Evolutionary conservation across 768 basidiomycete genomes (phyloP), one percentile per base, ranked within the genome.

Genomic region (Naganishia antarctica): DNA sequence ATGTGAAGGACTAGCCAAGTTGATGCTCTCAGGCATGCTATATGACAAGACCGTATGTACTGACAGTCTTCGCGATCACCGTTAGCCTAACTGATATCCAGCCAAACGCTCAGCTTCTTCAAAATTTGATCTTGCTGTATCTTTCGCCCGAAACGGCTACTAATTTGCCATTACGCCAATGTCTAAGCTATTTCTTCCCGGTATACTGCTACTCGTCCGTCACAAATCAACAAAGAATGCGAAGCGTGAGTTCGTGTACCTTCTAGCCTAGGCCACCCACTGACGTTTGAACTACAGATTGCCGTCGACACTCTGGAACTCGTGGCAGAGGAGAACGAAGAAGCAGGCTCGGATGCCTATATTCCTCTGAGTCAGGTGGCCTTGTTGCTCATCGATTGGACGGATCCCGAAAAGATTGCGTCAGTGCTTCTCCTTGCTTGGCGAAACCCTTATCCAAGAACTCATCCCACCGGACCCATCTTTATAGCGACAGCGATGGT

Each of bases 371-470:
- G 84, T 21, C 88, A 90, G 70, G 85, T 90, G 64, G 86, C 85
- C 0, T 79, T 86, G n/a, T 82, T 92, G 78, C 82, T 93, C 71
- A 81, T 87, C 2, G 90, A 92, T 68, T 94, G 91, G 91, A 89
- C 88, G 3, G 87, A 93, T 73, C 88, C 90, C 0, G 81, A 84
- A 71, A 90, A 89, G 71, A 82, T 83, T 37, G 82, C 84, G 80
- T 80, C 51, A 66, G 79, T 74, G 28, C 3, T 29, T 7, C 2
- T 13, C 13, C n/a, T n/a, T 28, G 34, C 26, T 13, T 50, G 25
- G 34, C 34, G 25, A n/a, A 13, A n/a, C n/a, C n/a, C n/a, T n/a
- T n/a, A n/a, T n/a, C n/a, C 34, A 15, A 37, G 34, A 7, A 15
- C 15, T 15, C 7, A 15, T 37, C 15, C 34, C 7, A 37, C 7